These are phyloP conservation scores for Mycena leptocephala DNA, from an alignment of 768 basidiomycete species.

Conservation along the genomic window DNA sequence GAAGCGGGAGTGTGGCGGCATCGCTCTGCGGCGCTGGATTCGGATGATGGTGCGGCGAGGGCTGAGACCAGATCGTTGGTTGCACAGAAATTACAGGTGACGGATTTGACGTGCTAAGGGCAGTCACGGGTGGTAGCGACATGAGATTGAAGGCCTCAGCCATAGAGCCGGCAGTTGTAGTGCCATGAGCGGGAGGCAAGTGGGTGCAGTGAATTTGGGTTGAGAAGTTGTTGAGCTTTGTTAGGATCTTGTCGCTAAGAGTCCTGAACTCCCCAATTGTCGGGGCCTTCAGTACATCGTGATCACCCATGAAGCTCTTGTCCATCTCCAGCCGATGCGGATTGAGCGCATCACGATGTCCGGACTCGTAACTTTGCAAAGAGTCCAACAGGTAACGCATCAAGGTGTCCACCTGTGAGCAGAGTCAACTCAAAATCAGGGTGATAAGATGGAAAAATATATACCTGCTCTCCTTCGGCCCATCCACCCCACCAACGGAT, in stretches of 20 bases:
- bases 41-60: not conserved
- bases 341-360: slow-evolving; percentile 47
- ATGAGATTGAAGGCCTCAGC: not conserved
- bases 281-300: slow-evolving; percentile 24
- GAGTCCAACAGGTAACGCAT: slow-evolving; percentile 55
- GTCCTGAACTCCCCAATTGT: slow-evolving; percentile 39
- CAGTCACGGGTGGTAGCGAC: too few relatives aligned
- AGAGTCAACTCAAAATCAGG: not conserved
- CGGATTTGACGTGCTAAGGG: not conserved
- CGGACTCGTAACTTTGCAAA: slow-evolving; percentile 48
- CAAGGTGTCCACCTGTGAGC: slow-evolving; percentile 49
- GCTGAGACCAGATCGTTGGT: not conserved
- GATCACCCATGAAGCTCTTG: slow-evolving; percentile 48
- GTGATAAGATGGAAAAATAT: slow-evolving; percentile 1
- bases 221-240: slow-evolving; percentile 11
- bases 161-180: not conserved
- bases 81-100: not conserved
- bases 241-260: slow-evolving; percentile 11
- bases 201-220: not conserved
- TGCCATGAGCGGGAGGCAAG: not conserved
- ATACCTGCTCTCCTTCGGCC: slow-evolving; percentile 55
- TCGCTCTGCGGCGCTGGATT: not conserved
- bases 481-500: slow-evolving; percentile 63
- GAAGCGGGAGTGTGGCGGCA: slow-evolving; percentile 14
- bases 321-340: slow-evolving; percentile 39